phyloP scores from a whole-genome alignment of 1,139 yeast species.

The Diutina siamensis region DNA sequence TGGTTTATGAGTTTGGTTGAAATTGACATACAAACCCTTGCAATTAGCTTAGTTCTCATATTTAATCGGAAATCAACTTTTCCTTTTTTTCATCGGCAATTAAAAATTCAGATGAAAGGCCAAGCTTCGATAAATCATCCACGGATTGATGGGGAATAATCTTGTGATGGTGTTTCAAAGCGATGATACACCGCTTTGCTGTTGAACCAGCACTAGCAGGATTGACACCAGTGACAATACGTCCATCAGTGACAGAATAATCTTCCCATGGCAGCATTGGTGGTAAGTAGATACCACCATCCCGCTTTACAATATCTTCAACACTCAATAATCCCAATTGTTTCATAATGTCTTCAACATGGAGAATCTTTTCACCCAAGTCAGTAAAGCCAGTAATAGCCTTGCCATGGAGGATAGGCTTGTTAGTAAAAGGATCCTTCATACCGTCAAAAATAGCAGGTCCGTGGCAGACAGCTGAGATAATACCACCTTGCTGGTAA shows the following conservation, averaged over 20 bases:
- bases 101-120: too few relatives aligned
- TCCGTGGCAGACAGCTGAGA: constrained; percentile 60
- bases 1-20: too few relatives aligned
- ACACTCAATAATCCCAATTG: constrained; percentile 23
- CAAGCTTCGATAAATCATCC: not conserved
- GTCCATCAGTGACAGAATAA: constrained; percentile 40
- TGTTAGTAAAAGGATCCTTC: constrained; percentile 18
- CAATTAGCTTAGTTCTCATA: too few relatives aligned
- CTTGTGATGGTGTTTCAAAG: constrained; percentile 1
- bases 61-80: too few relatives aligned
- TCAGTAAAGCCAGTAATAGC: constrained; percentile 52
- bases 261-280: constrained; percentile 45
- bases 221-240: constrained; percentile 49
- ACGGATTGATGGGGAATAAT: constrained; percentile 2
- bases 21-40: too few relatives aligned
- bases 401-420: constrained; percentile 37
- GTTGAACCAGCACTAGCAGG: constrained; percentile 18
- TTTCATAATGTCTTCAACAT: constrained; percentile 23
- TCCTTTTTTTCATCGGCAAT: too few relatives aligned
- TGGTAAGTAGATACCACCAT: constrained; percentile 32
- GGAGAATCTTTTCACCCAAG: constrained; percentile 35
- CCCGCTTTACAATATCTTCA: constrained; percentile 21
- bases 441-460: constrained; percentile 42
- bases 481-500: constrained; percentile 40
- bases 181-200: constrained; percentile 4